Base-by-base conservation (phyloP, 257 asterid species). In the Jasminum sambac region DNA sequence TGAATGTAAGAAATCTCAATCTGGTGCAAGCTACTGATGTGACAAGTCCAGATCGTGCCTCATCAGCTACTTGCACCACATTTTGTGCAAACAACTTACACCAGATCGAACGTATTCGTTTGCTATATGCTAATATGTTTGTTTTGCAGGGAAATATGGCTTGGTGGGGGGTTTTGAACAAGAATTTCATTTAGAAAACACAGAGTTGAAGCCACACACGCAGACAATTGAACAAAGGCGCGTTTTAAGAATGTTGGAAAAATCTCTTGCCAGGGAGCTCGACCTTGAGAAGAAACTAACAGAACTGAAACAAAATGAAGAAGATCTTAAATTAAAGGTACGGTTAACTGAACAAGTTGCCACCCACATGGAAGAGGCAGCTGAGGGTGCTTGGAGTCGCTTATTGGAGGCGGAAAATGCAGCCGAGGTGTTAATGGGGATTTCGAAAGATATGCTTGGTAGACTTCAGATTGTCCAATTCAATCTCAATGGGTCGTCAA, bases 331-430 rank as follows among this genome's bases (percentile, higher is more conserved):
- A 66, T 50, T 80, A 65, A 94, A 89, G 85, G 83, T 81, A 11
- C 70, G 77, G 11, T 78, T 91, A 64, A 84, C 83, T 9, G 96
- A 89, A 66, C 91, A 89, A 83, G 92, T 94, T 34, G 90, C 97
- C 11, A 65, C 76, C 40, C 72, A 80, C 81, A 89, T 89, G 97
- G 97, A 94, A 80, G 97, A 89, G 87, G 96, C 92, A 10, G 97
- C 96, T 1, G 97, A 91, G 82, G 95, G 80, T 62, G 84, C 87
- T 30, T 91, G 95, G 96, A 88, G 91, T 36, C 78, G 95, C 75
- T 94, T 91, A 81, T 80, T 91, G 37, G 97, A 91, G 85, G 89
- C 96, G 0, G 99, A 91, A 68, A 89, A 85, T 67, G 63, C 82
- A 57, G 89, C 92, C 0, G 97, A 86, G 84, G 81, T 94, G 19